phyloP scores from a whole-genome alignment of 257 asterid genomes.

The Solanum phureja region DNA sequence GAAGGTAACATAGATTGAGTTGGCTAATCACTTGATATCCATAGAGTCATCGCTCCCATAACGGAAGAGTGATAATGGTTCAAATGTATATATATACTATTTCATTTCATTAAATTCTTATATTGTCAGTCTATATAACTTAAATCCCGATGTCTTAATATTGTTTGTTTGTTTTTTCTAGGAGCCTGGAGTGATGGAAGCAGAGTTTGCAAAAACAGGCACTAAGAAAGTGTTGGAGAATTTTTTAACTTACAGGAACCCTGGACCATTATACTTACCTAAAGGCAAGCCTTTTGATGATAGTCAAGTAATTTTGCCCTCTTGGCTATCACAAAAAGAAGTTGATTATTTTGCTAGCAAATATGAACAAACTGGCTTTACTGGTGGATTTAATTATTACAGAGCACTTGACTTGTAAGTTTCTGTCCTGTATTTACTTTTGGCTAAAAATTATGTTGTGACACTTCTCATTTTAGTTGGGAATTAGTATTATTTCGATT shows the following conservation, averaged over 20 bases:
- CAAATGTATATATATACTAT: neutral
- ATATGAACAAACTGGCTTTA: conserved; percentile 17
- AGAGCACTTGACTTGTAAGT: conserved; percentile 24
- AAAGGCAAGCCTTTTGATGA: conserved; percentile 12
- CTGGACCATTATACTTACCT: conserved; percentile 17
- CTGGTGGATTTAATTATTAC: no score
- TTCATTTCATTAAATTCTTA: neutral
- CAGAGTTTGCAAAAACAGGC: conserved; percentile 15
- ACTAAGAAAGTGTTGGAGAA: conserved; percentile 7
- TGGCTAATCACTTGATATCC: neutral
- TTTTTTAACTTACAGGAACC: conserved; percentile 1
- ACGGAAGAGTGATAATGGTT: neutral
- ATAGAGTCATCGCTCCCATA: neutral
- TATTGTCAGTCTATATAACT: neutral
- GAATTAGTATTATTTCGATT: neutral
- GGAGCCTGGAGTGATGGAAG: conserved; percentile 25
- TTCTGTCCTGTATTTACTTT: neutral
- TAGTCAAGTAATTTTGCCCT: neutral
- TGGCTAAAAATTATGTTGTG: neutral
- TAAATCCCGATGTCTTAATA: neutral
- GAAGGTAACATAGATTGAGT: neutral
- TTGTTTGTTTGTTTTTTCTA: neutral
- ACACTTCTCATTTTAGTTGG: neutral
- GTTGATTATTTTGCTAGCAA: conserved; percentile 6
- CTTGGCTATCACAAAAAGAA: conserved; percentile 19